Conservation (phyloP, 2,329 filamentous ascomycete genomes). For the Paradendryphiella salina region DNA sequence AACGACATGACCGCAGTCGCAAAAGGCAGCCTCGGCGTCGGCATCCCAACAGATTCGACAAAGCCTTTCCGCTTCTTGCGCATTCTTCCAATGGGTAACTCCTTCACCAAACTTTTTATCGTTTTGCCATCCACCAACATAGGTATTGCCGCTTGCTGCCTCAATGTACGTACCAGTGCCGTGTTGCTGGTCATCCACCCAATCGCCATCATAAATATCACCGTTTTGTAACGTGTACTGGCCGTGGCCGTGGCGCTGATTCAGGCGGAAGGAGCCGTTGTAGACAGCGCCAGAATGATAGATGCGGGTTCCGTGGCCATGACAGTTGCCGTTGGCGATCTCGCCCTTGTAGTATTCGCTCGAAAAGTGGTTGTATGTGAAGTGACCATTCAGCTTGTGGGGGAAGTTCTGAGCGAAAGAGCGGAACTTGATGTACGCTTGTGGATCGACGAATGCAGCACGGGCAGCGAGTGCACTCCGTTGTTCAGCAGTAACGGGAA, state of each 20-base stretch:
- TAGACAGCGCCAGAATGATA: slow-evolving; percentile 61
- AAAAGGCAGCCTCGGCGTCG: slow-evolving; percentile 63
- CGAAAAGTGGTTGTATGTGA: slow-evolving; percentile 59
- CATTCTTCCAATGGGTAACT: slow-evolving; percentile 64
- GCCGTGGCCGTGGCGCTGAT: slow-evolving; percentile 59
- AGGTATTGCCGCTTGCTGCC: slow-evolving; percentile 61
- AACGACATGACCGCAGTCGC: slow-evolving; percentile 66
- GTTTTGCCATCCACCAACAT: slow-evolving; percentile 63
- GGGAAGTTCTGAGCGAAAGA: slow-evolving; percentile 51
- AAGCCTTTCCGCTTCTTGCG: slow-evolving; percentile 62
- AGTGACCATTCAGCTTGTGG: slow-evolving; percentile 47
- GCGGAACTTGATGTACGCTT: slow-evolving; percentile 51
- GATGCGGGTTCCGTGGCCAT: slow-evolving; percentile 60
- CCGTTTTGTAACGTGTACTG: slow-evolving; percentile 66
- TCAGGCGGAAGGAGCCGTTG: slow-evolving; percentile 57
- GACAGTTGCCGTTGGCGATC: slow-evolving; percentile 51
- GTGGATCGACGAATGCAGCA: slow-evolving; percentile 41
- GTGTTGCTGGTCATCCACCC: slow-evolving; percentile 66
- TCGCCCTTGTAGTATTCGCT: slow-evolving; percentile 61
- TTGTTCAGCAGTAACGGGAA: slow-evolving; percentile 35
- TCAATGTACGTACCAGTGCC: slow-evolving; percentile 62
- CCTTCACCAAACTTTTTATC: slow-evolving; percentile 65
- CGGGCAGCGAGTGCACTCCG: slow-evolving; percentile 36
- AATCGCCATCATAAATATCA: slow-evolving; percentile 61
- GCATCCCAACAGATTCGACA: slow-evolving; percentile 67